phyloP scores from a whole-genome alignment of 1,284 basidiomycete species.

The Neotropicomus parvogracilis region DNA sequence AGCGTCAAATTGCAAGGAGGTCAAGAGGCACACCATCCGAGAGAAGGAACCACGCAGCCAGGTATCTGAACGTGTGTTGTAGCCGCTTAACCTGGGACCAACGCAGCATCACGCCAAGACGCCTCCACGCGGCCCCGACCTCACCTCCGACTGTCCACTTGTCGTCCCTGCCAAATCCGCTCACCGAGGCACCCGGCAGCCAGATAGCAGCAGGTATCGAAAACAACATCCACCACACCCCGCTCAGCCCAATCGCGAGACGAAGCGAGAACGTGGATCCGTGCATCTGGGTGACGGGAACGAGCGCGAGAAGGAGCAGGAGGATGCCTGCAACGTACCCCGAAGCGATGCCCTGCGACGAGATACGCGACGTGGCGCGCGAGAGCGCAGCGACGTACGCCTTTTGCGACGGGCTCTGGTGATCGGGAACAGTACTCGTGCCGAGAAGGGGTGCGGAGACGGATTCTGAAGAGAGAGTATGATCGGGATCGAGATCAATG shows the following conservation, averaged over 20 bases:
- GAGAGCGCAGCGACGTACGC: conserved; percentile 58
- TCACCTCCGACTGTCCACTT: conserved; percentile 50
- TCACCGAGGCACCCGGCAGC: conserved; percentile 46
- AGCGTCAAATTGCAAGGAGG: too few relatives aligned
- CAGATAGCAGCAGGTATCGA: conserved; percentile 72
- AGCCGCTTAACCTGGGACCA: conserved; percentile 68
- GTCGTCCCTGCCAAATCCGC: conserved; percentile 9
- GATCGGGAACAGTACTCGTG: not conserved
- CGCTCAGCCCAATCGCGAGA: conserved; percentile 76
- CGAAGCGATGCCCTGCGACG: conserved; percentile 76
- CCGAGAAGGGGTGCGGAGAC: conserved; percentile 30
- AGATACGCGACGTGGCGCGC: conserved; percentile 72
- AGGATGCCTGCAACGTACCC: conserved; percentile 79
- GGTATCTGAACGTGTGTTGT: conserved; percentile 81
- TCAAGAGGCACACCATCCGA: conserved; percentile 67
- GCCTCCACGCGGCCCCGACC: conserved; percentile 61
- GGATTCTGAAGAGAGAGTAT: conserved; percentile 10
- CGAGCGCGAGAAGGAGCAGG: conserved; percentile 64
- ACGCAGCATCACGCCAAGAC: conserved; percentile 65
- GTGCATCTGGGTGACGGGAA: conserved; percentile 63
- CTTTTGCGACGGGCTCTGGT: conserved; percentile 11
- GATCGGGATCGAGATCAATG: conserved; percentile 24
- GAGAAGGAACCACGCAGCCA: conserved; percentile 88
- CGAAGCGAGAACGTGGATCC: conserved; percentile 74
- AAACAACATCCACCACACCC: conserved; percentile 82